A percentile compares a stretch with the other conserved stretches of the same genome.
These are phyloP conservation scores for Umbelopsis sp. DNA, from an alignment of 192 early-diverging fungal genomes.

Conservation along the genomic window DNA sequence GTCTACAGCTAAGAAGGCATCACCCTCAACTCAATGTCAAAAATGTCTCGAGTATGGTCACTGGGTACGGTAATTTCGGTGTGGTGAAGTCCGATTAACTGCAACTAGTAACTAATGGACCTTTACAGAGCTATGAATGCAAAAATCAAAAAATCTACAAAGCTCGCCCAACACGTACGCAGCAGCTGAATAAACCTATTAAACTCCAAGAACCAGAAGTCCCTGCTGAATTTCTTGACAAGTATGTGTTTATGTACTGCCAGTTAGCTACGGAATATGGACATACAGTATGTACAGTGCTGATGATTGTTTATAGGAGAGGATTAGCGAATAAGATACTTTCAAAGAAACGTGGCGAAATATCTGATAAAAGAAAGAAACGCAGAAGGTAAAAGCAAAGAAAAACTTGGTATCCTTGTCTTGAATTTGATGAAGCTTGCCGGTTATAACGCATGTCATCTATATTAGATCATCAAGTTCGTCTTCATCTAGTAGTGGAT, in stretches of 20 bases:
- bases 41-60: conserved; percentile 61
- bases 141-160: conserved; percentile 47
- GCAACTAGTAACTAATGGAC: not conserved
- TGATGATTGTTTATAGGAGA: conserved; percentile 18
- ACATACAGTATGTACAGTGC: not conserved
- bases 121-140: conserved; percentile 53
- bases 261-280: not conserved
- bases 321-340: conserved; percentile 52
- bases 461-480: conserved; percentile 2
- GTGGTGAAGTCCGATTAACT: not conserved
- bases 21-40: conserved; percentile 56
- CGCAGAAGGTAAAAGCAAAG: not conserved
- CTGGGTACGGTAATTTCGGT: conserved; percentile 36
- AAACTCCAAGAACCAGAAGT: conserved; percentile 49
- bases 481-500: conserved; percentile 15
- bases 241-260: conserved; percentile 4
- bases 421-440: not conserved
- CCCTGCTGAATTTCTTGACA: conserved; percentile 49
- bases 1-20: conserved; percentile 34
- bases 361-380: conserved; percentile 29
- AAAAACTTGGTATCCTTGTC: not conserved
- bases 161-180: conserved; percentile 57
- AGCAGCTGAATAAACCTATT: conserved; percentile 58
- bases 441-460: no score
- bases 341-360: conserved; percentile 43